A percentile compares a stretch with the other conserved stretches of the same genome.
These are phyloP conservation scores for Elsinoe perseae DNA, from an alignment of 2,329 filamentous ascomycete species.

Conservation along the genomic window DNA sequence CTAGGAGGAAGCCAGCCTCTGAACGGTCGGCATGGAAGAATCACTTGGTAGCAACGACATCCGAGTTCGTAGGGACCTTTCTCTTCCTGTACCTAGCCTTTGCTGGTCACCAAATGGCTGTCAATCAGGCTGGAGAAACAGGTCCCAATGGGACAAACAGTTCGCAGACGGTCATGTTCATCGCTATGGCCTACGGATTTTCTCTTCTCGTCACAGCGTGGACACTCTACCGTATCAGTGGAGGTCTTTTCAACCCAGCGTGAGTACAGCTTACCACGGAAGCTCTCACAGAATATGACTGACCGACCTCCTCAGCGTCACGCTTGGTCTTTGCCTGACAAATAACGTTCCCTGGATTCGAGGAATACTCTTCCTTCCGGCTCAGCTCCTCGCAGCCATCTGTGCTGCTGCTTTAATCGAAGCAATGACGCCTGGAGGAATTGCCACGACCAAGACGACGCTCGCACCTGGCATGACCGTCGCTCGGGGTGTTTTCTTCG, in stretches of 20 bases:
- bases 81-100: constrained; percentile 32
- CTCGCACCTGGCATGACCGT: constrained; percentile 24
- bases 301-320: constrained; percentile 19
- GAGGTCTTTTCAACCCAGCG: constrained; percentile 25
- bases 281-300: not conserved
- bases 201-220: constrained; percentile 28
- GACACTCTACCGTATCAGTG: constrained; percentile 26
- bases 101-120: constrained; percentile 24
- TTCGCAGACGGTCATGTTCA: constrained; percentile 25
- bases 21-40: constrained; percentile 14
- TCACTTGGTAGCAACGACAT: constrained; percentile 20
- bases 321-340: constrained; percentile 26
- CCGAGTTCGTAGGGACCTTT: constrained; percentile 31
- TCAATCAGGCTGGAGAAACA: constrained; percentile 20
- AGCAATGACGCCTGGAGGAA: constrained; percentile 27
- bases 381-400: constrained; percentile 28
- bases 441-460: constrained; percentile 25
- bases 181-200: constrained; percentile 27
- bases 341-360: constrained; percentile 24
- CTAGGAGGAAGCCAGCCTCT: not conserved
- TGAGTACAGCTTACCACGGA: not conserved
- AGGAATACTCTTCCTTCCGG: constrained; percentile 25
- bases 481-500: constrained; percentile 29
- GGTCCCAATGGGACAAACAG: constrained; percentile 20
- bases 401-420: constrained; percentile 27